These are phyloP conservation scores for Penicillium riverlandense DNA, from an alignment of 495 filamentous ascomycete genomes.

Conservation along the genomic window DNA sequence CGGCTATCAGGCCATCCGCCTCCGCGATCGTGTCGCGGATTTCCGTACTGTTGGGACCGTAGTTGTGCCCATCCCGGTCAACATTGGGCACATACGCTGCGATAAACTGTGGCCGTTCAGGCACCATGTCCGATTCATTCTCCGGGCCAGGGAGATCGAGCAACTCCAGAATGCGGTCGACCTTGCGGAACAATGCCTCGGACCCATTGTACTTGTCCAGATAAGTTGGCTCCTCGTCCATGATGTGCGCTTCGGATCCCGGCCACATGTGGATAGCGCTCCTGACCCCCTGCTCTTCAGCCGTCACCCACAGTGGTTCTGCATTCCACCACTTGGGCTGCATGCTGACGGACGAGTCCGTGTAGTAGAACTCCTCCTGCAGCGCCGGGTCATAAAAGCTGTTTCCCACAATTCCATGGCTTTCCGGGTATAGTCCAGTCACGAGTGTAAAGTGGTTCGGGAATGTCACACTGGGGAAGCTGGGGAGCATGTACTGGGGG, in stretches of 20 bases:
- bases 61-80: slow-evolving; percentile 76
- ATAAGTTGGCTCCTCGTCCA: slow-evolving; percentile 59
- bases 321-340: slow-evolving; percentile 88
- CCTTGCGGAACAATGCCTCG: slow-evolving; percentile 66
- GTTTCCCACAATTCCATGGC: slow-evolving; percentile 90
- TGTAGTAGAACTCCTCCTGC: slow-evolving; percentile 80
- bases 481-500: slow-evolving; percentile 82
- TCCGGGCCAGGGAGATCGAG: slow-evolving; percentile 73
- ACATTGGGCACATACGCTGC: slow-evolving; percentile 92
- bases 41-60: slow-evolving; percentile 90
- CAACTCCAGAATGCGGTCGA: slow-evolving; percentile 65
- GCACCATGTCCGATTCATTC: slow-evolving; percentile 22
- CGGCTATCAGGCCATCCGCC: slow-evolving; percentile 73
- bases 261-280: slow-evolving; percentile 98
- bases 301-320: slow-evolving; percentile 89
- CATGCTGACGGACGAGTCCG: slow-evolving; percentile 62
- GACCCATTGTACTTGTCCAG: slow-evolving; percentile 78
- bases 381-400: slow-evolving; percentile 81
- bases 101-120: slow-evolving; percentile 73
- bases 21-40: slow-evolving; percentile 63
- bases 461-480: slow-evolving; percentile 95
- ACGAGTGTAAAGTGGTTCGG: slow-evolving; percentile 96
- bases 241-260: slow-evolving; percentile 74
- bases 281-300: slow-evolving; percentile 67
- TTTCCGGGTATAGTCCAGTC: slow-evolving; percentile 87